A percentile compares a stretch with the other conserved stretches of the same genome.
Conservation (phyloP, 306 rosid species). For the Hippophae tibetana region DNA sequence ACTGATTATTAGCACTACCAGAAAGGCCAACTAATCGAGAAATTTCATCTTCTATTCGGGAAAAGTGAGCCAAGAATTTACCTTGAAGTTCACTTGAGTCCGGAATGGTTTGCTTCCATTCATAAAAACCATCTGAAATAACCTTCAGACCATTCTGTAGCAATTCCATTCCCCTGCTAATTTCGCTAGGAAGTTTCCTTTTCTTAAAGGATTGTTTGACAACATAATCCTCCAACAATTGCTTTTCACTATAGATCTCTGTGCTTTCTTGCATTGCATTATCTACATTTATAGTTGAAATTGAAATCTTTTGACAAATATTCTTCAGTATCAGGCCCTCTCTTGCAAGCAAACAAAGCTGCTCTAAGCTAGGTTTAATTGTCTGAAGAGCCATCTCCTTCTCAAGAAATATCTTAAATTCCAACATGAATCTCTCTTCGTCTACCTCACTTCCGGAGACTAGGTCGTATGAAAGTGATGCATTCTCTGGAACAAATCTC, state of each 20-base stretch:
- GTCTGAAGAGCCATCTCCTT: constrained; percentile 60
- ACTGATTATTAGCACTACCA: background rate
- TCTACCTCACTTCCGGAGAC: constrained; percentile 45
- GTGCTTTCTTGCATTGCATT: constrained; percentile 27
- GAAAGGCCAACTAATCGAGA: constrained; percentile 51
- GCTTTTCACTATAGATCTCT: constrained; percentile 35
- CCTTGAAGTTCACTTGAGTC: constrained; percentile 37
- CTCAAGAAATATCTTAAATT: constrained; percentile 52
- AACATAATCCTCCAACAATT: constrained; percentile 22
- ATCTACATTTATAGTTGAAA: constrained; percentile 27
- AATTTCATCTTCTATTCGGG: constrained; percentile 59
- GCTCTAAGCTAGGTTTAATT: constrained; percentile 41
- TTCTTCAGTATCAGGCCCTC: constrained; percentile 64
- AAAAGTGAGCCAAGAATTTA: constrained; percentile 47
- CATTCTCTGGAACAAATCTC: constrained; percentile 67
- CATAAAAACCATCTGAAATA: constrained; percentile 54
- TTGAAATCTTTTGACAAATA: constrained; percentile 36
- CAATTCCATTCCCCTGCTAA: constrained; percentile 67
- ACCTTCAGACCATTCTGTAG: constrained; percentile 59
- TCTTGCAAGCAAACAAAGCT: constrained; percentile 48
- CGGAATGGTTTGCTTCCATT: constrained; percentile 48
- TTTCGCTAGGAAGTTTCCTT: constrained; percentile 68
- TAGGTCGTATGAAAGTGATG: constrained; percentile 72
- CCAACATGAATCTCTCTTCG: constrained; percentile 51
- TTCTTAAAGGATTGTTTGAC: constrained; percentile 40